Evolutionary conservation across 176 grass and related monocot genomes (phyloP), one percentile per base, ranked within the genome.

Genomic region (Guadua angustifolia): DNA sequence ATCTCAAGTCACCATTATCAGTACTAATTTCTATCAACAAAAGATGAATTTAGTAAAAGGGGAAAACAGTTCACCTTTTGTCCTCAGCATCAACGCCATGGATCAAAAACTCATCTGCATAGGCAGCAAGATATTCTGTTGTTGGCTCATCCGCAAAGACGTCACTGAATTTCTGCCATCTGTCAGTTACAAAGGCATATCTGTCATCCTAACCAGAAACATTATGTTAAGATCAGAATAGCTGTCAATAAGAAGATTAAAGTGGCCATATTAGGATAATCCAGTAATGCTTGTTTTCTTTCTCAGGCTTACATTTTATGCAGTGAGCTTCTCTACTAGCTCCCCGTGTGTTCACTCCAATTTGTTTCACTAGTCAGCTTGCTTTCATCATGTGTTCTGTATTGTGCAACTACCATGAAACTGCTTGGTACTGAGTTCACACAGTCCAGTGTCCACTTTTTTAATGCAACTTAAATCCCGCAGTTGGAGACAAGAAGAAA

Each of bases 11-110:
- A 39, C 35, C 25, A 58, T 24, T 39, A 63, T 18, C 4, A 17
- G 33, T 9, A 79, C 21, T 9, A 83, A 45, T 46, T 36, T 56
- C 35, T 73, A 65, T 70, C n/a, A 87, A 71, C 6, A 79, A 71
- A 83, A 58, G 7, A 75, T 29, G 13, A 14, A 71, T 50, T 60
- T 60, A 61, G 26, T 92, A 69, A 66, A 71, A 69, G 74, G 39
- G 21, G 38, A 73, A 44, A n/a, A 66, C 46, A 50, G 22, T 9
- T 68, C 69, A 95, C 96, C 93, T 99, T 91, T 98, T 99, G 21
- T 93, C 93, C 77, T 95, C 93, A 77, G 95, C 93, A 89, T 94
- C 96, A 89, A 99, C 91, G 70, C 96, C 96, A 84, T 99, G 96
- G 84, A 99, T 87, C 87, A 99, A 95, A 91, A 99, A 99, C 55